These are phyloP conservation scores for Penicillium desertorum DNA, from an alignment of 495 filamentous ascomycete genomes.

Conservation along the genomic window DNA sequence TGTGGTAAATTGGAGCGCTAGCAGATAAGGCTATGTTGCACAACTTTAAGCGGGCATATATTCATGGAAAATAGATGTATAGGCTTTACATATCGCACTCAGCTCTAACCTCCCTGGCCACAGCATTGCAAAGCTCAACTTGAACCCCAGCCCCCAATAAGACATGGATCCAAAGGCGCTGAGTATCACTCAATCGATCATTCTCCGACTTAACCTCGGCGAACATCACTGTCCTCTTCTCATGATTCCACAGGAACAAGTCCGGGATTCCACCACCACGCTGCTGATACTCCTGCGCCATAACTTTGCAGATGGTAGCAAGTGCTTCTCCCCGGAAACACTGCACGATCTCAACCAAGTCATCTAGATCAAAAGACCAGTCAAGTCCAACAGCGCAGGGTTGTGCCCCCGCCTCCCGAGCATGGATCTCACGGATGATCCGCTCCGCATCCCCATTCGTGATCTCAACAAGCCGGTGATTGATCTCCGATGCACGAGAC, in stretches of 20 bases:
- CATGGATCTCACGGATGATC: constrained; percentile 68
- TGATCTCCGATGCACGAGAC: constrained; percentile 80
- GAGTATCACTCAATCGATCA: constrained; percentile 93
- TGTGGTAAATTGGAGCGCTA: background rate
- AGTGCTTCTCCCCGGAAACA: constrained; percentile 81
- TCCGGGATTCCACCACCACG: constrained; percentile 89
- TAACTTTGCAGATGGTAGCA: constrained; percentile 81
- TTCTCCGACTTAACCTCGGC: constrained; percentile 93
- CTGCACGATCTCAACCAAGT: constrained; percentile 75
- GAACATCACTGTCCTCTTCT: constrained; percentile 69
- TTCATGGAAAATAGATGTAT: background rate
- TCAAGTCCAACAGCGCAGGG: constrained; percentile 88
- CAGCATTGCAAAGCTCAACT: constrained; percentile 87
- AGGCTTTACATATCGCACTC: constrained; percentile 1
- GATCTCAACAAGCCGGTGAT: constrained; percentile 81
- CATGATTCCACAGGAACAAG: constrained; percentile 77
- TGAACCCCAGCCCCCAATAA: constrained; percentile 76
- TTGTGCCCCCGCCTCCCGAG: constrained; percentile 59
- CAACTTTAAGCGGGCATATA: background rate
- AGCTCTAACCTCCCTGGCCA: constrained; percentile 66
- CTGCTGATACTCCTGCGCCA: constrained; percentile 91
- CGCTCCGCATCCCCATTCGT: constrained; percentile 67
- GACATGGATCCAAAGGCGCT: constrained; percentile 95
- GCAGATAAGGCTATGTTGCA: background rate
- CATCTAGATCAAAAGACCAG: constrained; percentile 82